Base-by-base conservation (phyloP, 768 basidiomycete species). In the Amanita jacksonii region DNA sequence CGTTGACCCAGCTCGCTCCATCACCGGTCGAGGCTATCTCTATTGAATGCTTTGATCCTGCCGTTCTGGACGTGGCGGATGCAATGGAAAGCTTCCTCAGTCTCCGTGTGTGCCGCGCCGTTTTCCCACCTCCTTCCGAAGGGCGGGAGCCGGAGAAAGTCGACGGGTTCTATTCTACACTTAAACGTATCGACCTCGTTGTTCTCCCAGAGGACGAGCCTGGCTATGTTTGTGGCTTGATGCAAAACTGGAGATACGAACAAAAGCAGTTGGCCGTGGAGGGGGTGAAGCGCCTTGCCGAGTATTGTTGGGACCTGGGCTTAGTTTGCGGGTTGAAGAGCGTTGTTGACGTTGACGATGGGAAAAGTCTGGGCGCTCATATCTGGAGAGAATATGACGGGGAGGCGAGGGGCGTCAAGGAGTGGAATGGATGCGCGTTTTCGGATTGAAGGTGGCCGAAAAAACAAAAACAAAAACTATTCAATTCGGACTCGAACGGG, bases 31-130 rank as follows among this genome's bases (percentile, higher is more conserved):
- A 79, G 53, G 64, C 62, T 12, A 62, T 80, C 13, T 72, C 73
- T 6, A 63, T 79, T 41, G 70, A 76, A 48, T 79, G 77, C 60
- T 77, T 72, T 57, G 72, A 73, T 45, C 77, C 79, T 49, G 78
- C 80, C 51, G 70, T 78, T 8, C 69, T 72, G n/a, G 79, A 81
- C 49, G 65, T 75, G 22, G 79, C 78, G 54, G 52, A 62, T 3
- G 74, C 74, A 2, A 62, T 81, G 16, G 70, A 74, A 48, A 70
- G 72, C 32, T 79, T 81, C 60, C 64, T 81, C 38, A 66, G 60
- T 38, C 49, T 74, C 27, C 73, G 75, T 32, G 67, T 70, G 16
- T 41, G 40, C 32, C 40, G 18, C 13, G 15, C 9, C 12, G 27
- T 8, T 8, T 5, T 2, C 0, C 10, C 9, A 8, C 8, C 38